Evolutionary conservation across 1,139 yeast species (phyloP).

Genomic region (Lodderomyces pseudojiufengensis): DNA sequence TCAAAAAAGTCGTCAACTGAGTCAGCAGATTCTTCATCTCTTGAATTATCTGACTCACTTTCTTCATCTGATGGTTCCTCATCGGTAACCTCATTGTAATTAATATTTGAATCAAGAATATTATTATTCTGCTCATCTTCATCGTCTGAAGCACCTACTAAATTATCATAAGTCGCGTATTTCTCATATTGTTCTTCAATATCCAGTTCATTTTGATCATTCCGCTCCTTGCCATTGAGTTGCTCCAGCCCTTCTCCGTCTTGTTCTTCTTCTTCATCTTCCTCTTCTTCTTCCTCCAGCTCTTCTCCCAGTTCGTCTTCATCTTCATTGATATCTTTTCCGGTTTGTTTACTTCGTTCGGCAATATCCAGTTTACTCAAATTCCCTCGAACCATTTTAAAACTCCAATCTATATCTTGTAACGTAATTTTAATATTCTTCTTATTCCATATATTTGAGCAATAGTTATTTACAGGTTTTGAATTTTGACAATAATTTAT

Average conservation of each 20-base stretch:
- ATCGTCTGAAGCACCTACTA: constrained; percentile 57
- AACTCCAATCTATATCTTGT: constrained; percentile 52
- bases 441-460: constrained; percentile 60
- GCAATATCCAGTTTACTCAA: constrained; percentile 44
- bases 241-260: constrained; percentile 18
- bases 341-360: constrained; percentile 25
- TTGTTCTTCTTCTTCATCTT: constrained; percentile 15
- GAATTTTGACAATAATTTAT: constrained; percentile 42
- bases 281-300: constrained; percentile 18
- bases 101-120: constrained; percentile 32
- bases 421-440: constrained; percentile 46
- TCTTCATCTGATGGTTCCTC: constrained; percentile 51
- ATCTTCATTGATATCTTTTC: constrained; percentile 18
- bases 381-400: constrained; percentile 58
- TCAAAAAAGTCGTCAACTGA: constrained; percentile 42
- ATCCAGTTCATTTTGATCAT: constrained; percentile 17
- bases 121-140: constrained; percentile 43
- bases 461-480: constrained; percentile 38
- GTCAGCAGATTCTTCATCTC: constrained; percentile 1
- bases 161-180: constrained; percentile 47
- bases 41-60: constrained; percentile 16
- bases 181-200: constrained; percentile 20
- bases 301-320: constrained; percentile 18
- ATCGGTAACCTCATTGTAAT: constrained; percentile 61
- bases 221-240: constrained; percentile 15